phyloP scores from a whole-genome alignment of 163 green algal species.

The Smithsoniella earleae region DNA sequence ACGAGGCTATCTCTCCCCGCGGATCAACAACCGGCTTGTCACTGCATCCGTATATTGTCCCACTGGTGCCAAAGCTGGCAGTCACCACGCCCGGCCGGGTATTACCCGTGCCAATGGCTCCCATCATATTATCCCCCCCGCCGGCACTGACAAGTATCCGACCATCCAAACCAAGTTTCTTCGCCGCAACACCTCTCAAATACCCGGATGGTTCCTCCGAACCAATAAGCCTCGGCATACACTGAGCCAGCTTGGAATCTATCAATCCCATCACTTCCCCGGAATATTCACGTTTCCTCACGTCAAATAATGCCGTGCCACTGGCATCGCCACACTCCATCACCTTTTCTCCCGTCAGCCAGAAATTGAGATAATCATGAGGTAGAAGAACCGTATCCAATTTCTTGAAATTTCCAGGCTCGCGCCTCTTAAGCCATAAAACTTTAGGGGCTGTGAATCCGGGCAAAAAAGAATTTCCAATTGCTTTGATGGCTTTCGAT shows the following conservation, averaged over 20 bases:
- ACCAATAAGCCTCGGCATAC: slow-evolving; percentile 51
- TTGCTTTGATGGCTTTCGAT: slow-evolving; percentile 55
- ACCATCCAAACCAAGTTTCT: slow-evolving; percentile 49
- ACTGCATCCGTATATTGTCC: slow-evolving; percentile 72
- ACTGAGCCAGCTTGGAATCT: slow-evolving; percentile 38
- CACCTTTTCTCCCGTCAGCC: slow-evolving; percentile 48
- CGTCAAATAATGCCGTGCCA: slow-evolving; percentile 65
- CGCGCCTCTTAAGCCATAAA: slow-evolving; percentile 74
- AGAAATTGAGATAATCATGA: slow-evolving; percentile 81
- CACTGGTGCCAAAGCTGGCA: slow-evolving; percentile 66
- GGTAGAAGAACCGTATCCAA: slow-evolving; percentile 48
- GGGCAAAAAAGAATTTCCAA: no score
- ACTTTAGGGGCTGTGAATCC: slow-evolving; percentile 80
- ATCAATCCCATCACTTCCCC: slow-evolving; percentile 31
- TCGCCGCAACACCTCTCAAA: slow-evolving; percentile 37
- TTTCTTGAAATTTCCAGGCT: slow-evolving; percentile 58
- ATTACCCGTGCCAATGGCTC: slow-evolving; percentile 45
- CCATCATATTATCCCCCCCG: slow-evolving; percentile 69
- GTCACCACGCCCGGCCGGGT: slow-evolving; percentile 46
- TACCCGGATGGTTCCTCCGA: slow-evolving; percentile 46
- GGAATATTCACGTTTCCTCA: slow-evolving; percentile 47
- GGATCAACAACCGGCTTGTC: slow-evolving; percentile 53
- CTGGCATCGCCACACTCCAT: slow-evolving; percentile 73
- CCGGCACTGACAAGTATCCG: slow-evolving; percentile 56
- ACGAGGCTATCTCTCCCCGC: slow-evolving; percentile 61